Percentiles rank a stretch among this genome's conserved stretches.
phyloP scores from a whole-genome alignment of 441 rosid genomes.

The Gossypium laxum region DNA sequence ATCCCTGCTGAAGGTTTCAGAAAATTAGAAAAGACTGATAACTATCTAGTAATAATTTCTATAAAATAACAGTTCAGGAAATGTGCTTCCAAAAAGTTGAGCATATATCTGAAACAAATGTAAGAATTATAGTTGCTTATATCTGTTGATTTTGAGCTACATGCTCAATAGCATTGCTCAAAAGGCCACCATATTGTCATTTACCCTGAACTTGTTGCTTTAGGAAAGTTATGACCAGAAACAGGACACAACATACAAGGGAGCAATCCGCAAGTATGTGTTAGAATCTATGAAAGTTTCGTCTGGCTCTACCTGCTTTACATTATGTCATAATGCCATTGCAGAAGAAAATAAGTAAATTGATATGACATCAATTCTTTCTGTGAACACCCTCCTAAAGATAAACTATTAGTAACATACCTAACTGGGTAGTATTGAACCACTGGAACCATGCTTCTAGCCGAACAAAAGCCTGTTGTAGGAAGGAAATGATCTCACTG shows the following conservation, averaged over 20 bases:
- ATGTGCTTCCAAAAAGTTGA: neutral
- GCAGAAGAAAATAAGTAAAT: neutral
- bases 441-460: constrained; percentile 97
- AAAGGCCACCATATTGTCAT: neutral
- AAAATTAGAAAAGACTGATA: neutral
- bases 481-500: constrained; percentile 59
- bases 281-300: neutral
- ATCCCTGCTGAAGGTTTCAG: neutral
- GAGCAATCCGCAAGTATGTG: neutral
- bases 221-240: neutral
- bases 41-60: neutral
- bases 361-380: neutral
- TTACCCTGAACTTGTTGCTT: neutral
- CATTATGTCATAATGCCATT: neutral
- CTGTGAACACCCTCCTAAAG: neutral
- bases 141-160: neutral
- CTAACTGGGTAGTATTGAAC: constrained; percentile 85
- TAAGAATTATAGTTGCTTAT: neutral
- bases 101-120: neutral
- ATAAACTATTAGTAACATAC: constrained; percentile 24
- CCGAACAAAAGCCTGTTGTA: constrained; percentile 65
- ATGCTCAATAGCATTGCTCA: neutral
- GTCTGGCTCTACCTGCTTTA: neutral
- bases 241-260: neutral
- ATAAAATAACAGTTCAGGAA: neutral